Conservation (phyloP, 75 land plant genomes). For the Chamaecyparis obtusa region DNA sequence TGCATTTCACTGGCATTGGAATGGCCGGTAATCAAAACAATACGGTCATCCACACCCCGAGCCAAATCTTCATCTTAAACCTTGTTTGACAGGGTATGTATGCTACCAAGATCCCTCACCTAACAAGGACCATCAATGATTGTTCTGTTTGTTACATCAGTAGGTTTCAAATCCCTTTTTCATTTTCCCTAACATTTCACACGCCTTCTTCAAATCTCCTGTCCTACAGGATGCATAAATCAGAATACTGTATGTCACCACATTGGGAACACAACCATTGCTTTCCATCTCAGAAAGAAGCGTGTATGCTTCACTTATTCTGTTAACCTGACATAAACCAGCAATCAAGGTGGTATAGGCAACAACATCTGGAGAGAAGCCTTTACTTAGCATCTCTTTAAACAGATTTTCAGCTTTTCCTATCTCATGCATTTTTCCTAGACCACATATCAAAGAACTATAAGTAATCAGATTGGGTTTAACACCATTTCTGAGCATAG, state of each 20-base stretch:
- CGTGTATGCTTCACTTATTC: not conserved
- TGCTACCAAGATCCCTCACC: slow-evolving; percentile 25
- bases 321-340: not conserved
- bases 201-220: not conserved
- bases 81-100: slow-evolving; percentile 15
- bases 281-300: not conserved
- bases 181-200: slow-evolving; percentile 26
- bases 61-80: slow-evolving; percentile 31
- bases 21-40: slow-evolving; percentile 44
- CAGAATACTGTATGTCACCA: not conserved
- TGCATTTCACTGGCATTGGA: slow-evolving; percentile 20
- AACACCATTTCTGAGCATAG: not conserved
- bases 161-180: slow-evolving; percentile 21
- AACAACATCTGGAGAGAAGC: slow-evolving; percentile 19
- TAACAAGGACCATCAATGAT: slow-evolving; percentile 45
- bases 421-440: slow-evolving; percentile 25
- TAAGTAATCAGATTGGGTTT: slow-evolving; percentile 26
- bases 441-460: slow-evolving; percentile 48
- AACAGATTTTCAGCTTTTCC: slow-evolving; percentile 33
- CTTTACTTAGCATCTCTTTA: slow-evolving; percentile 27
- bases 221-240: not conserved
- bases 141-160: slow-evolving; percentile 51
- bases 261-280: not conserved
- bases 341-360: not conserved
- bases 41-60: slow-evolving; percentile 34